Evolutionary conservation across 331 rosid species (phyloP), one percentile per base, ranked within the genome.

Genomic region (Rosa hybrid): DNA sequence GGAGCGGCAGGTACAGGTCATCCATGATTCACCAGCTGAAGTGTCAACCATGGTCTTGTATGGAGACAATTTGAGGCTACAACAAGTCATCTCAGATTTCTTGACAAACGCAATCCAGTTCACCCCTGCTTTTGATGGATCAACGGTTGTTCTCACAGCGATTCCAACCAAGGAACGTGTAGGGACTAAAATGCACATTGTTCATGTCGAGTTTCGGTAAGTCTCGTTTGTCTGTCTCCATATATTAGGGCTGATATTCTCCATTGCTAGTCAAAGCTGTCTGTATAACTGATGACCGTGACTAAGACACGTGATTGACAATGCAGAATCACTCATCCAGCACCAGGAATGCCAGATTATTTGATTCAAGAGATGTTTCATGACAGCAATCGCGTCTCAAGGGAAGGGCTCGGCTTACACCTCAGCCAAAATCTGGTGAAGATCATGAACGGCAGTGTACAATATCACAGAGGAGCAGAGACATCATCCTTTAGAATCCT

Each of bases 51-150:
- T 86, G 82, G 46, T 81, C 69, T 79, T 84, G 79, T 84, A 75
- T 30, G 90, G 90, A 76, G 87, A 86, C 76, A 86, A 81, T 72
- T 71, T 84, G 78, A 84, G 87, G 84, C 87, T 86, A 56, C 90
- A 84, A 45, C 82, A 78, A 45, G 80, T 84, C 50, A 76, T 86
- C 74, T 81, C 90, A 1, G 72, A 86, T 70, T 84, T 84, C 81
- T 81, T 86, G 78, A 72, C 41, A n/a, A 84, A 76, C 8, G 76
- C 82, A 45, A 69, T 84, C 63, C 68, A 64, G 56, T 86, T 84
- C 84, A 72, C 81, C 50, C 87, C 85, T 73, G 48, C 74, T 7
- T 71, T 71, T 0, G 85, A 81, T 78, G 86, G 77, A 74, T 79
- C 78, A 45, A 76, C 80, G 12, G 14, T 86, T 51, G 50, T 38